phyloP scores from a whole-genome alignment of 495 filamentous ascomycete genomes.

The Talaromyces liani region DNA sequence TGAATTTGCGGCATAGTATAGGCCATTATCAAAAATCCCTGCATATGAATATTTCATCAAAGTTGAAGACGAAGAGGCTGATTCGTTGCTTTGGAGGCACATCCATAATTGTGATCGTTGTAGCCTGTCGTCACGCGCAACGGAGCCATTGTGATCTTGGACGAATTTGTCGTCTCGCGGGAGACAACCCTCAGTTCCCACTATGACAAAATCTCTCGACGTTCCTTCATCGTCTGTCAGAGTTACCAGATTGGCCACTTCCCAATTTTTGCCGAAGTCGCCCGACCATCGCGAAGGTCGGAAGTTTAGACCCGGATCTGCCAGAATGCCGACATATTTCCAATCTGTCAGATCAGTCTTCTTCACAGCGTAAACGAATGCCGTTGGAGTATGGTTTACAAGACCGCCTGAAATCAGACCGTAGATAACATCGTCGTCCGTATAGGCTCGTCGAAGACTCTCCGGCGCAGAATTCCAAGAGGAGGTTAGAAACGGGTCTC shows the following conservation, averaged over 20 bases:
- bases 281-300: slow-evolving; percentile 38
- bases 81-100: slow-evolving; percentile 14
- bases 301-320: slow-evolving; percentile 36
- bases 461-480: too few species aligned
- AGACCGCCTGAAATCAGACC: too few species aligned
- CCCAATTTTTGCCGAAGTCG: slow-evolving; percentile 37
- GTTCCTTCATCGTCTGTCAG: slow-evolving; percentile 30
- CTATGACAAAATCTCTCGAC: slow-evolving; percentile 20
- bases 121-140: slow-evolving; percentile 17
- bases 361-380: slow-evolving; percentile 47
- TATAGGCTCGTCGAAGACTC: too few species aligned
- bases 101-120: slow-evolving; percentile 30
- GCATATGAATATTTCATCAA: slow-evolving; percentile 20
- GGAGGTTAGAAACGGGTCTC: too few species aligned
- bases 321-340: slow-evolving; percentile 43
- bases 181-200: slow-evolving; percentile 37
- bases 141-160: background rate
- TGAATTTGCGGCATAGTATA: slow-evolving; percentile 30
- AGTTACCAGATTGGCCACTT: slow-evolving; percentile 45
- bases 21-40: slow-evolving; percentile 32
- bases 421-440: too few species aligned
- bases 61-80: slow-evolving; percentile 1
- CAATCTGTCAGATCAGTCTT: slow-evolving; percentile 40
- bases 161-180: slow-evolving; percentile 3
- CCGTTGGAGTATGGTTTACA: slow-evolving; percentile 28